Percentiles rank a stretch among this genome's conserved stretches.
Evolutionary conservation across 768 basidiomycete species (phyloP).

Genomic region (Tephrocybe sp.): DNA sequence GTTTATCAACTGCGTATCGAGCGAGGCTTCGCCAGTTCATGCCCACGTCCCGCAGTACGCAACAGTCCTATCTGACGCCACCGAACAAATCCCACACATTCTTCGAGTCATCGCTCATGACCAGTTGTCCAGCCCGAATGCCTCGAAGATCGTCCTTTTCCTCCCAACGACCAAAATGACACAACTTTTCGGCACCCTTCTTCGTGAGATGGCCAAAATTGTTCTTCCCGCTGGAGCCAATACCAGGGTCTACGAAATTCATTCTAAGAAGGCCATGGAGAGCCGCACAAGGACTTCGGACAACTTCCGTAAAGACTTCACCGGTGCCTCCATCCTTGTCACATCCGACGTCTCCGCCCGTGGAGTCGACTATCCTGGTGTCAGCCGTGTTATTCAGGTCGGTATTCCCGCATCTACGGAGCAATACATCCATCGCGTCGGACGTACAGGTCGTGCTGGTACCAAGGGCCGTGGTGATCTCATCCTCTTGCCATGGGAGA

Average conservation of each 20-base stretch:
- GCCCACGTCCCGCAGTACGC: slow-evolving; percentile 79
- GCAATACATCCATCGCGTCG: slow-evolving; percentile 83
- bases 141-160: slow-evolving; percentile 81
- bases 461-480: slow-evolving; percentile 71
- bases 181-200: slow-evolving; percentile 63
- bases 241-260: slow-evolving; percentile 74
- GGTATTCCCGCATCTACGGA: slow-evolving; percentile 71
- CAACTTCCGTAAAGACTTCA: slow-evolving; percentile 54
- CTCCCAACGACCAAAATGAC: slow-evolving; percentile 83
- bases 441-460: slow-evolving; percentile 75
- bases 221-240: slow-evolving; percentile 47
- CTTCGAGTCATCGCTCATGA: slow-evolving; percentile 84
- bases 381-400: slow-evolving; percentile 88
- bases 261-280: slow-evolving; percentile 69
- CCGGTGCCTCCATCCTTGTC: slow-evolving; percentile 62
- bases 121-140: slow-evolving; percentile 65
- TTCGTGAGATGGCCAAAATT: slow-evolving; percentile 45
- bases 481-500: slow-evolving; percentile 78
- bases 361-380: slow-evolving; percentile 85
- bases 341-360: slow-evolving; percentile 88
- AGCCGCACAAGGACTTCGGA: slow-evolving; percentile 55
- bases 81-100: slow-evolving; percentile 75
- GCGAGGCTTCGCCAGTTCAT: slow-evolving; percentile 62
- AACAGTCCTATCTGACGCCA: slow-evolving; percentile 64
- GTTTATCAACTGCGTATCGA: slow-evolving; percentile 72